These are phyloP conservation scores for Nigrospora osmanthi DNA, from an alignment of 2,329 filamentous ascomycete genomes.

Conservation along the genomic window DNA sequence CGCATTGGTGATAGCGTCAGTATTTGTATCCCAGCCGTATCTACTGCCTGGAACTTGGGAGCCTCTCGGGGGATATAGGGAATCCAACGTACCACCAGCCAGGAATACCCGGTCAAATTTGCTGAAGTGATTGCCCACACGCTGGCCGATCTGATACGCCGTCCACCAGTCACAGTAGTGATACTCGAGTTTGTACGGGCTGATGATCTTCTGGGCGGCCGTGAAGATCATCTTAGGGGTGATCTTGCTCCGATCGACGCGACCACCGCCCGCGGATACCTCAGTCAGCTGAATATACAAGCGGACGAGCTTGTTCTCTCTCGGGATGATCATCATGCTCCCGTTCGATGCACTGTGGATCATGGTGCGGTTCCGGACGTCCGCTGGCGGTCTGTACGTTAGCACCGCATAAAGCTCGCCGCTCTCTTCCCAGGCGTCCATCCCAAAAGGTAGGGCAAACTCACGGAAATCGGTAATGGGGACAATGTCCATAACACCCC, in stretches of 20 bases:
- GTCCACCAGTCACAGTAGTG: conserved; percentile 56
- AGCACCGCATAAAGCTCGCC: not conserved
- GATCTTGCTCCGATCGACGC: conserved; percentile 53
- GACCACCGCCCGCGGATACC: conserved; percentile 32
- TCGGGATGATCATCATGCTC: conserved; percentile 56
- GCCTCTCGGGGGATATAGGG: too few relatives aligned
- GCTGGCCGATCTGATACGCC: conserved; percentile 58
- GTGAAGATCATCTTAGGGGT: conserved; percentile 55
- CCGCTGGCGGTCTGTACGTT: conserved; percentile 21
- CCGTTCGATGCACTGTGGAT: conserved; percentile 49
- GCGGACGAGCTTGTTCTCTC: conserved; percentile 55
- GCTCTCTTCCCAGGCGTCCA: too few relatives aligned
- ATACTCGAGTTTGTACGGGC: conserved; percentile 59
- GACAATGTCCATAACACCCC: conserved; percentile 33
- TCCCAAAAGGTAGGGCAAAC: conserved; percentile 1
- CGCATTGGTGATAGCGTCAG: too few relatives aligned
- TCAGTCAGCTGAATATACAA: conserved; percentile 57
- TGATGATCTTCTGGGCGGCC: conserved; percentile 55
- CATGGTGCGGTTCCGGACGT: conserved; percentile 50
- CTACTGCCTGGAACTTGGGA: too few relatives aligned
- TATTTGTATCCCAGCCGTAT: too few relatives aligned
- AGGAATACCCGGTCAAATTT: conserved; percentile 55
- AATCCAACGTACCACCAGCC: conserved; percentile 39
- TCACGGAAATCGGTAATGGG: conserved; percentile 42
- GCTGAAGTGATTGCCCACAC: conserved; percentile 51